Evolutionary conservation across 2,329 filamentous ascomycete genomes (phyloP), one percentile per base, ranked within the genome.

Genomic region (Sclerotinia glacialis): DNA sequence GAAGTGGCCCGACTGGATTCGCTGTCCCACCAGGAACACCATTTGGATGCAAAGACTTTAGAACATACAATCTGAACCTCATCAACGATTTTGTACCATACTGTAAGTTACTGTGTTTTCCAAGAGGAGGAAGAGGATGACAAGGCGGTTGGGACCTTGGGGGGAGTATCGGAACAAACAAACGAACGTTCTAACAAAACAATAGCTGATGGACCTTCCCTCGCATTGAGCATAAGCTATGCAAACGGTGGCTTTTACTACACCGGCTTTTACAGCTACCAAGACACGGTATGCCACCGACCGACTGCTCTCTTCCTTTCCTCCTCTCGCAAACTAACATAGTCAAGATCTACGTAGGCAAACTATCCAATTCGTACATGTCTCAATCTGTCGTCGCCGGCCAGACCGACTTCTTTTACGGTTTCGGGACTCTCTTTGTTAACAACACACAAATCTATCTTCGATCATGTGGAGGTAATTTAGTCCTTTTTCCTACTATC

Each of bases 191-290:
- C 58, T 61, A 18, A 61, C 31, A 49, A 18, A 49, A 11, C 7
- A 21, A 60, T 53, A 59, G 61, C 58, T 42, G 54, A 80, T 46
- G 86, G 86, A 0, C 88, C 87, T 0, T 80, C 83, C 4, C 81
- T 89, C 50, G 87, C 87, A 0, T 72, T 89, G 8, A 85, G 83
- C 23, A 80, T 89, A 6, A 85, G 83, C 69, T 83, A 85, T 54
- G 86, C 88, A 0, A 90, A 90, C 73, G 82, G 85, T 0, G 86
- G 86, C 0, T 90, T 90, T 73, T 90, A 90, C 74, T 84, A 83
- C 56, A 87, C 84, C 56, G 85, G 86, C 0, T 85, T 90, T 71
- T 87, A 87, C 72, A 86, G 83, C 67, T 90, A 87, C 72, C 88
- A 90, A 76, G 88, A 90, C 69, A 90, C 88, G 9, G 85, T 83